A percentile compares a stretch with the other conserved stretches of the same genome.
Conservation (phyloP, 2,329 filamentous ascomycete genomes). For the Fusarium heterosporum region DNA sequence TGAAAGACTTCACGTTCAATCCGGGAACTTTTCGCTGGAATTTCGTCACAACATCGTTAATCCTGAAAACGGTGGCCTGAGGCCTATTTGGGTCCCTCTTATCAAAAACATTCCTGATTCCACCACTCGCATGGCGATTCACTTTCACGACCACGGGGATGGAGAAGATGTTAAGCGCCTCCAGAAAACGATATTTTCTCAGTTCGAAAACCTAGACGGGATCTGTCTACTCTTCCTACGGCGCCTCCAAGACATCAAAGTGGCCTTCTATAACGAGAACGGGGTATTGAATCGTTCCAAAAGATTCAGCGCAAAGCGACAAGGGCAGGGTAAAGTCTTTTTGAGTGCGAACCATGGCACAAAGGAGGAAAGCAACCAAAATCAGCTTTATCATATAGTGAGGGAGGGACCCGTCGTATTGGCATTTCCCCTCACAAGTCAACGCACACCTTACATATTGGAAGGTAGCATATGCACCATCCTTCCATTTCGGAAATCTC, state of each 20-base stretch:
- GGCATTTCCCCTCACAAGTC: slow-evolving; percentile 29
- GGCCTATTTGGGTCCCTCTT: slow-evolving; percentile 25
- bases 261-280: background rate
- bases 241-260: background rate
- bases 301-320: too few relatives aligned
- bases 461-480: slow-evolving; percentile 8
- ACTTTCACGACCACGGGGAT: slow-evolving; percentile 24
- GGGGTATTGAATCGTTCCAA: too few relatives aligned
- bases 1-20: slow-evolving; percentile 32
- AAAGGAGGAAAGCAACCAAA: too few relatives aligned
- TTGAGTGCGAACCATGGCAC: too few relatives aligned
- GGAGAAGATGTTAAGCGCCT: slow-evolving; percentile 1
- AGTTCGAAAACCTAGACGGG: slow-evolving; percentile 10
- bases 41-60: slow-evolving; percentile 15
- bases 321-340: too few relatives aligned
- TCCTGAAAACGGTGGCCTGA: slow-evolving; percentile 13
- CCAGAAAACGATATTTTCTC: background rate
- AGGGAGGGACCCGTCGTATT: too few relatives aligned
- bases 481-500: slow-evolving; percentile 11
- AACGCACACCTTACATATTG: too few relatives aligned
- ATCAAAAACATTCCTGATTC: background rate
- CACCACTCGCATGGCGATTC: slow-evolving; percentile 26
- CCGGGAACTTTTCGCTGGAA: slow-evolving; percentile 31
- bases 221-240: slow-evolving; percentile 18
- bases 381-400: too few relatives aligned